phyloP scores from a whole-genome alignment of 2,329 filamentous ascomycete species.

The Calonectria fujianensis region DNA sequence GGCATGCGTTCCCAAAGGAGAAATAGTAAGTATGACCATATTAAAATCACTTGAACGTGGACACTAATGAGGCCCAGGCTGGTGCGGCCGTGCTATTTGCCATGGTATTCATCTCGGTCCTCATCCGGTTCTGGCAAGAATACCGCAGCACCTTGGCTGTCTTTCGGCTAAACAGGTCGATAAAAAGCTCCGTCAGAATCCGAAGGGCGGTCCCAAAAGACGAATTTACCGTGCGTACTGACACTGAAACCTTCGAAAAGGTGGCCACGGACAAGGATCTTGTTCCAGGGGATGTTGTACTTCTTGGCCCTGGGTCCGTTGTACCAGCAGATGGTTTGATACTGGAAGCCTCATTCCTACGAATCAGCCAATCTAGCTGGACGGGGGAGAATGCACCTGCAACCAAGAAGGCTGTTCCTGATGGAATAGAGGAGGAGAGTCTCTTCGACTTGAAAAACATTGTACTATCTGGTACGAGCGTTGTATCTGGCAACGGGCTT shows the following conservation, averaged over 20 bases:
- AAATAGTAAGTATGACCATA: background rate
- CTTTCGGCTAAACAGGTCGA: background rate
- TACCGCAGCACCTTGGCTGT: constrained; percentile 19
- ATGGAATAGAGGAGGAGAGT: constrained; percentile 46
- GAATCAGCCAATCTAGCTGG: constrained; percentile 55
- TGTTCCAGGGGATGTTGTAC: constrained; percentile 52
- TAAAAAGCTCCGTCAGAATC: background rate
- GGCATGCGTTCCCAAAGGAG: constrained; percentile 15
- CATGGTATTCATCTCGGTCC: constrained; percentile 6
- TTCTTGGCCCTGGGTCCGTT: constrained; percentile 50
- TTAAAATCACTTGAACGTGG: background rate
- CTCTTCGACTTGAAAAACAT: constrained; percentile 55
- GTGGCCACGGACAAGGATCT: constrained; percentile 37
- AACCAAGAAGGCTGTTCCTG: constrained; percentile 43
- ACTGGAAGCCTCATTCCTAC: constrained; percentile 54
- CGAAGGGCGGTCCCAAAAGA: constrained; percentile 5
- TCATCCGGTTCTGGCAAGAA: constrained; percentile 24
- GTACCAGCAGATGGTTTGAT: constrained; percentile 56
- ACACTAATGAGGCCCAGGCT: background rate
- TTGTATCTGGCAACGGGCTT: constrained; percentile 54
- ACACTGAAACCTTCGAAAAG: background rate
- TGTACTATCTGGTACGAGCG: constrained; percentile 55
- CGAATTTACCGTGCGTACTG: background rate
- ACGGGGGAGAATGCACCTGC: constrained; percentile 56
- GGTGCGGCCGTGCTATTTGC: background rate